Evolutionary conservation across 768 basidiomycete genomes (phyloP), one percentile per base, ranked within the genome.

Genomic region (Pholiota molesta): DNA sequence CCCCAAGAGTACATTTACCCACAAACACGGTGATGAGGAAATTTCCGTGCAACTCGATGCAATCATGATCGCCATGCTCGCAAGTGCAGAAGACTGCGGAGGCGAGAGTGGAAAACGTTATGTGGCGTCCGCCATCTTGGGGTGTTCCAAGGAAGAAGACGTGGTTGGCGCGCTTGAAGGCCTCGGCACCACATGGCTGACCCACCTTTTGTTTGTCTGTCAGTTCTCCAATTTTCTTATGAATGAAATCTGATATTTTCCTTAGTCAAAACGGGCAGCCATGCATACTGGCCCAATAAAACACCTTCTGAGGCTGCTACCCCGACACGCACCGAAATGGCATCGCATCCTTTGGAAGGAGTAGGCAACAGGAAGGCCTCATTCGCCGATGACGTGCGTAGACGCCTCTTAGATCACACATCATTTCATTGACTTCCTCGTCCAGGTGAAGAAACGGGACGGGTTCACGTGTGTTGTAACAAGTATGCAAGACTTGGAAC

Each of bases 21-120:
- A 49, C 45, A 26, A 26, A 26, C 26, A 4, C 2, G 2, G 4
- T 26, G 44, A 19, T 51, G 37, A 42, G 14, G 33, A 19, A 52
- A n/a, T 52, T 44, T 62, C 66, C 39, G 61, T 67, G 44, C 21
- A 61, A 10, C 64, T 67, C 42, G 56, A 65, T 21, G 14, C 45
- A 55, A 44, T 66, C 14, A 65, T 61, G 57, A 29, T n/a, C 23
- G 60, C 65, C 40, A 66, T 66, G 65, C 65, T 68, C 37, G 56
- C 31, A 39, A 37, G 28, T 31, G 65, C 35, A n/a, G 65, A 62
- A 51, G 60, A 66, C 52, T 67, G 61, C 26, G 66, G 66, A 31
- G 66, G 66, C n/a, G 56, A 67, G 40, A 33, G 28, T 40, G 67
- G 54, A 60, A 62, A 66, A 66, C 65, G 60, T 45, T 66, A 68